Evolutionary conservation across 1,139 yeast species (phyloP), one percentile per base, ranked within the genome.

Genomic region (Kazachstania sp.): DNA sequence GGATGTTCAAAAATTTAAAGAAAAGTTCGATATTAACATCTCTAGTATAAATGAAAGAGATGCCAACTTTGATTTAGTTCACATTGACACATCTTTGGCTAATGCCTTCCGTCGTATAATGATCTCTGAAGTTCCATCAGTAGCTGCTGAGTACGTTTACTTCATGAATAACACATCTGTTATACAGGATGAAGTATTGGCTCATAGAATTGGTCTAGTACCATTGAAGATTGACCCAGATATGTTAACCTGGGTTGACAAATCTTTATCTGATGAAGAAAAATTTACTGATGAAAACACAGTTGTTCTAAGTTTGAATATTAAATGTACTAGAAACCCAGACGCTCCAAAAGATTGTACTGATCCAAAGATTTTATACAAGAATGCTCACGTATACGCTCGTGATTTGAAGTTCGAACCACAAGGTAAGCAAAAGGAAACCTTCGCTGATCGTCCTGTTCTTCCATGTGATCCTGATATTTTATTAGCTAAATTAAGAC

Each of bases 101-200:
- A 92, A 92, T 71, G 97, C 98, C 0, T 88, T 92, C 70, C 85
- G 98, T 64, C 84, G 98, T 64, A 86, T 92, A 57, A 90, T 92
- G 97, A 81, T 92, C 52, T 79, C 97, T 1, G 98, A 92, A 66
- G 95, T 92, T 32, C 98, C 98, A 18, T 78, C 94, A 3, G 95
- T 92, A 42, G 98, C 98, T 8, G 86, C 95, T 29, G 98, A 92
- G 67, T 79, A 85, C 52, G 87, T 92, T 30, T 90, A 84, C 65
- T 77, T 92, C 54, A 85, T 84, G 71, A 90, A 87, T 75, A 92
- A 92, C 70, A 92, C 98, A 1, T 86, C 96, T 3, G 96, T 92
- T 45, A 86, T 92, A 54, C 97, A 90, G 67, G 98, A 92, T 66
- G 98, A 92, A 70, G 96, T 92, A 13, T 77, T 92, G 57, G 92